Percentiles rank a stretch among this genome's conserved stretches.
Evolutionary conservation across 108 stramenopile genomes (phyloP).

Genomic region (Aureococcus anophagefferens): DNA sequence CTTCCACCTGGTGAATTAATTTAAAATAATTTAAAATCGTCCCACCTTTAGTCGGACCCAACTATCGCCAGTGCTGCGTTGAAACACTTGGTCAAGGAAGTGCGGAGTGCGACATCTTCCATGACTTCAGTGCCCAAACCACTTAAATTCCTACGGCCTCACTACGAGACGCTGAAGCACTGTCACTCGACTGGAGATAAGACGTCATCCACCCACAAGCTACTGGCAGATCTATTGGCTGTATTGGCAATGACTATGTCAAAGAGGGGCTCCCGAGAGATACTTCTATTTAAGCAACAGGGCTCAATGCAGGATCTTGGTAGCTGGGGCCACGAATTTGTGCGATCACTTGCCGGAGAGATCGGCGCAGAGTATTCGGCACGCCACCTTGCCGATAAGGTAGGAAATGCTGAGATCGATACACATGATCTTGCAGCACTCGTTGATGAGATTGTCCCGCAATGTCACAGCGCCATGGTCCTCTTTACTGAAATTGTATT

Average conservation of each 20-base stretch:
- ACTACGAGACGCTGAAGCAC: slow-evolving; percentile 73
- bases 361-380: slow-evolving; percentile 91
- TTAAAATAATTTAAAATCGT: slow-evolving; percentile 4
- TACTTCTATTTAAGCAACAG: slow-evolving; percentile 74
- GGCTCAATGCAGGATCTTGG: slow-evolving; percentile 70
- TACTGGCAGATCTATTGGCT: slow-evolving; percentile 84
- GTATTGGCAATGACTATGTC: slow-evolving; percentile 96
- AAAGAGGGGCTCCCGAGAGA: slow-evolving; percentile 54
- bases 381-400: slow-evolving; percentile 56
- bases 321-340: slow-evolving; percentile 96
- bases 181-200: too few relatives aligned
- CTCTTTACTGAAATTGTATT: too few relatives aligned
- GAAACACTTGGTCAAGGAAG: slow-evolving; percentile 75
- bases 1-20: too few relatives aligned
- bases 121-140: slow-evolving; percentile 99
- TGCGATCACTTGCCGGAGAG: slow-evolving; percentile 87
- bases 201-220: too few relatives aligned
- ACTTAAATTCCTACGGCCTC: slow-evolving; percentile 90
- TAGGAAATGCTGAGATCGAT: slow-evolving; percentile 22
- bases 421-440: slow-evolving; percentile 61
- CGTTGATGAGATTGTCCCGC: slow-evolving; percentile 89
- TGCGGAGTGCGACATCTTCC: slow-evolving; percentile 75
- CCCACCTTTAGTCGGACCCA: too few relatives aligned
- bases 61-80: slow-evolving; percentile 35
- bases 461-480: too few relatives aligned